Percentiles rank a stretch among this genome's conserved stretches.
These are phyloP conservation scores for Penicillium vulpinum DNA, from an alignment of 2,329 filamentous ascomycete species.

Conservation along the genomic window DNA sequence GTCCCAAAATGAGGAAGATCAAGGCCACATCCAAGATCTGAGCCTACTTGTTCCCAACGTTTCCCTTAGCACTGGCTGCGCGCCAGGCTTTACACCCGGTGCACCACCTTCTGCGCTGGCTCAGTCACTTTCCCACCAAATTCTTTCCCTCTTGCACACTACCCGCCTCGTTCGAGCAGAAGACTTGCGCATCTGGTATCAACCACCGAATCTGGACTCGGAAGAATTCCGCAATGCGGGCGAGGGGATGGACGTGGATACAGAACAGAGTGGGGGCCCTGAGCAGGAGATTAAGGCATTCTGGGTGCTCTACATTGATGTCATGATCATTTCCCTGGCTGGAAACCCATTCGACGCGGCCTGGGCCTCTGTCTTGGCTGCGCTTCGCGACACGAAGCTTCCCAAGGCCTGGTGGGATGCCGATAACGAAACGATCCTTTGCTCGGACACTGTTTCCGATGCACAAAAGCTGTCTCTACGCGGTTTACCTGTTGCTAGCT, in stretches of 20 bases:
- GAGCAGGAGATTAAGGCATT: conserved; percentile 70
- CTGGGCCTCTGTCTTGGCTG: conserved; percentile 81
- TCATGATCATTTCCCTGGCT: conserved; percentile 91
- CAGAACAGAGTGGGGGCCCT: conserved; percentile 37
- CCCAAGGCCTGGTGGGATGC: conserved; percentile 80
- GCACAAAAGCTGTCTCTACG: conserved; percentile 60
- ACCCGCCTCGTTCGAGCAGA: conserved; percentile 65
- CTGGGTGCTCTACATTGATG: conserved; percentile 92
- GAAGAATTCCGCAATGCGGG: conserved; percentile 40
- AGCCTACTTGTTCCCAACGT: conserved; percentile 90
- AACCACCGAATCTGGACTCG: conserved; percentile 44
- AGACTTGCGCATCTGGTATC: conserved; percentile 73
- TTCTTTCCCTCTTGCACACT: conserved; percentile 74
- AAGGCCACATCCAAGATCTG: conserved; percentile 50
- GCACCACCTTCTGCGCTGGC: conserved; percentile 76
- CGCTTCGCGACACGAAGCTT: conserved; percentile 73
- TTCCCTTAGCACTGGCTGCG: conserved; percentile 86
- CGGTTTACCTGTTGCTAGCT: conserved; percentile 72
- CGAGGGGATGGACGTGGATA: conserved; percentile 51
- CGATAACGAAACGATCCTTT: conserved; percentile 77
- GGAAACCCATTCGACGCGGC: conserved; percentile 90
- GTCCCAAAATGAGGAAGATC: conserved; percentile 47
- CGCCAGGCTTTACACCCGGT: conserved; percentile 80
- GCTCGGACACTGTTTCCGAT: conserved; percentile 60
- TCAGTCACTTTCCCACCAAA: conserved; percentile 78